Evolutionary conservation across 176 grass and related monocot species (phyloP), one percentile per base, ranked within the genome.

Genomic region (Triticum turgidum): DNA sequence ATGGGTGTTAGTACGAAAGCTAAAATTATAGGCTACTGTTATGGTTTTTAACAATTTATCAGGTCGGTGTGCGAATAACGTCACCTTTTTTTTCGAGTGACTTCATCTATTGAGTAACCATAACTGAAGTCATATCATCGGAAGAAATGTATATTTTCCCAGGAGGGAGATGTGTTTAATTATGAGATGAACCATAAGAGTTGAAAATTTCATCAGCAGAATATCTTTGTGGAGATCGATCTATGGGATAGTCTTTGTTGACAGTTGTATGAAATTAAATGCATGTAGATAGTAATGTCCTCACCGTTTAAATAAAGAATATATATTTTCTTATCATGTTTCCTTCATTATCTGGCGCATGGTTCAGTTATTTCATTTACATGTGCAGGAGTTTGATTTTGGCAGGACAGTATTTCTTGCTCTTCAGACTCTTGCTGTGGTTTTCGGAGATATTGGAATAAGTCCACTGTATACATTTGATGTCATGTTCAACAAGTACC

Each of bases 381-480:
- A 90, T 84, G 78, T 92, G 86, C 90, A 92, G 94, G 92, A 83
- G 67, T 89, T 94, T 83, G 88, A 97, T 92, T 88, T 94, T 80
- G 90, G 92, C 78, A 92, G 83, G 86, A 90, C 78, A 63, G 67
- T 86, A 72, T 92, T 97, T 82, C 88, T 99, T 76, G 82, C 94
- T 79, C 90, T 99, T 83, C 94, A 99, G 90, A 94, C 92, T 42
- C 86, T 99, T 68, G 97, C 89, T 33, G 90, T 96, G 49, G 97
- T 99, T 21, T 99, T 96, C 87, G 94, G 97, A 54, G 94, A 99
- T 91, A 90, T 99, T 85, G 97, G 97, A 70, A 92, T 95, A 33
- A 90, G 94, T 61, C 97, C 97, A 1, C 75, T 99, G 25, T 99
- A 99, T 87, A 98, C 96, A 76, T 98, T 98, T 86, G 96, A 98